Evolutionary conservation across 2,329 filamentous ascomycete genomes (phyloP).

Genomic region (Phaeosphaeriaceae sp.): DNA sequence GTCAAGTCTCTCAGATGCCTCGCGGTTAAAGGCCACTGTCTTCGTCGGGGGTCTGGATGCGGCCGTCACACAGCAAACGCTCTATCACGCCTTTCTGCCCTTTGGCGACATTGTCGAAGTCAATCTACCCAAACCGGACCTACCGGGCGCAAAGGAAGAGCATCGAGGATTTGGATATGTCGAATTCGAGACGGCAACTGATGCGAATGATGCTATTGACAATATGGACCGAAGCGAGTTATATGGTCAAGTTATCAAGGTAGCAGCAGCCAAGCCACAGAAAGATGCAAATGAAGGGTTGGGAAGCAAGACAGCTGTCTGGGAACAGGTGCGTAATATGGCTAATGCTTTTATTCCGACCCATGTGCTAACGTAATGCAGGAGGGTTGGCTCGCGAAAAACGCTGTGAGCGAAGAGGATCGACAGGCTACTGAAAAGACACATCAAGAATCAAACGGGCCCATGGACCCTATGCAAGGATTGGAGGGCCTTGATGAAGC

Average conservation of each 20-base stretch:
- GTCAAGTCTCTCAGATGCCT: slow-evolving; percentile 75
- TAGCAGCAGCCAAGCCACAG: slow-evolving; percentile 88
- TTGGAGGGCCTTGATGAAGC: slow-evolving; percentile 92
- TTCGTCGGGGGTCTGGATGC: slow-evolving; percentile 89
- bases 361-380: slow-evolving; percentile 49
- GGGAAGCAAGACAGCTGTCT: slow-evolving; percentile 91
- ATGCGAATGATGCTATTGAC: slow-evolving; percentile 94
- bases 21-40: slow-evolving; percentile 87
- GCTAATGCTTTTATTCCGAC: background rate
- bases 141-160: slow-evolving; percentile 75
- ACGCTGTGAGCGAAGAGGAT: slow-evolving; percentile 85
- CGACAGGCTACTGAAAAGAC: slow-evolving; percentile 64
- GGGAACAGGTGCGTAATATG: slow-evolving; percentile 82
- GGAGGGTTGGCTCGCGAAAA: slow-evolving; percentile 92
- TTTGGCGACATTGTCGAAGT: slow-evolving; percentile 96
- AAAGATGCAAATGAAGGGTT: slow-evolving; percentile 87
- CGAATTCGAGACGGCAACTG: slow-evolving; percentile 84
- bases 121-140: slow-evolving; percentile 85
- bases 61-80: slow-evolving; percentile 73
- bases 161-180: slow-evolving; percentile 97
- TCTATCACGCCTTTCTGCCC: slow-evolving; percentile 92
- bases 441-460: slow-evolving; percentile 58
- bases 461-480: slow-evolving; percentile 92
- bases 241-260: slow-evolving; percentile 89
- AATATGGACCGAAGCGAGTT: slow-evolving; percentile 99